A percentile compares a stretch with the other conserved stretches of the same genome.
Evolutionary conservation across 2,329 filamentous ascomycete genomes (phyloP).

Genomic region (Diaporthe destruens): DNA sequence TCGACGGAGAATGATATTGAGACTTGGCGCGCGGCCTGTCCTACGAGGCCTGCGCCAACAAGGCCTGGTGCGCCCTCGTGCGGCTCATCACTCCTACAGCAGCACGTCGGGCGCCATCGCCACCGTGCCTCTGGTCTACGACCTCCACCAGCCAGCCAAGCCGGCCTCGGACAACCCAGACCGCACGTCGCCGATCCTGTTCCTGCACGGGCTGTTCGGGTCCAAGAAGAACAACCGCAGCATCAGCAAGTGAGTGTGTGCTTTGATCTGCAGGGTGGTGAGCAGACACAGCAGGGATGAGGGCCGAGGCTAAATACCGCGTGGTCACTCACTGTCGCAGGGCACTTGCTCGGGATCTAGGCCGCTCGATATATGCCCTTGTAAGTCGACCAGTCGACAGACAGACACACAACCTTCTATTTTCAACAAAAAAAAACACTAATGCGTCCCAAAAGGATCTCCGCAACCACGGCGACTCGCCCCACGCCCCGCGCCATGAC

Average conservation of each 20-base stretch:
- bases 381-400: constrained; percentile 63
- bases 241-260: constrained; percentile 86
- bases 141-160: constrained; percentile 72
- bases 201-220: constrained; percentile 93
- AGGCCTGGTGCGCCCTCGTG: constrained; percentile 22
- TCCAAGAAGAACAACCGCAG: constrained; percentile 95
- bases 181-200: constrained; percentile 75
- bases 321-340: constrained; percentile 62
- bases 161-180: constrained; percentile 53
- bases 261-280: neutral
- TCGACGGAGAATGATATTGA: constrained; percentile 32
- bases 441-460: constrained; percentile 72
- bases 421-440: neutral
- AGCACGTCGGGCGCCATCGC: constrained; percentile 24
- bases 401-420: neutral
- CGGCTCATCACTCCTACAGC: constrained; percentile 27
- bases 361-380: constrained; percentile 84
- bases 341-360: constrained; percentile 83
- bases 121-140: constrained; percentile 67
- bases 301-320: constrained; percentile 16
- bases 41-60: constrained; percentile 31
- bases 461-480: constrained; percentile 92
- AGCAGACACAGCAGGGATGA: neutral
- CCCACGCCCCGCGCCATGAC: constrained; percentile 81
- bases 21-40: constrained; percentile 38